Evolutionary conservation across 2,329 filamentous ascomycete genomes (phyloP).

Genomic region (Cryphonectria naterciae): DNA sequence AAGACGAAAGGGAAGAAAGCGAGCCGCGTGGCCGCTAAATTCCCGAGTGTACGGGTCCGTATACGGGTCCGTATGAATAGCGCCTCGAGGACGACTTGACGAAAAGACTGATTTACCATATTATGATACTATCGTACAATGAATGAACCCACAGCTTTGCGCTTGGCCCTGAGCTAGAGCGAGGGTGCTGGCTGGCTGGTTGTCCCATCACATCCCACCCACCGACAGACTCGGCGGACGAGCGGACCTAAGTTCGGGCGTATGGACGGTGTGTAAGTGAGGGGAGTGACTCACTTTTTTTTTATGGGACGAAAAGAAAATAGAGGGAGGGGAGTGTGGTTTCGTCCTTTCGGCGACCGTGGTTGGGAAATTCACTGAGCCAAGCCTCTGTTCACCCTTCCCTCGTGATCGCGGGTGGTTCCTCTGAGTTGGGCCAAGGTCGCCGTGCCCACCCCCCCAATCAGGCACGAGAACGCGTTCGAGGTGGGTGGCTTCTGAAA

Average conservation of each 20-base stretch:
- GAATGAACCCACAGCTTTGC: not conserved
- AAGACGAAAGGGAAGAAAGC: not conserved
- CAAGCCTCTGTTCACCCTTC: not conserved
- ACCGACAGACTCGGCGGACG: not conserved
- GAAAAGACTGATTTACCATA: not conserved
- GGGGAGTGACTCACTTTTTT: constrained; percentile 3
- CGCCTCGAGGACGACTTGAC: not conserved
- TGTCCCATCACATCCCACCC: not conserved
- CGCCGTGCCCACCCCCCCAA: not conserved
- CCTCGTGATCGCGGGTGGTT: constrained; percentile 16
- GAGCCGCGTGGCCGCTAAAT: not conserved
- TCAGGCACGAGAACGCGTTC: not conserved
- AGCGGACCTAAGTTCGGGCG: constrained; percentile 3
- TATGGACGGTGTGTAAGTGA: not conserved
- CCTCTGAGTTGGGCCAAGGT: constrained; percentile 2
- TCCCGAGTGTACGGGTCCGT: not conserved
- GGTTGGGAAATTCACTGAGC: not conserved
- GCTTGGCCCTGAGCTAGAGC: too few relatives aligned
- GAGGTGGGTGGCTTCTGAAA: constrained; percentile 10
- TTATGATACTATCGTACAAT: not conserved
- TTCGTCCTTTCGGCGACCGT: not conserved
- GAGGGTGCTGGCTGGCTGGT: not conserved
- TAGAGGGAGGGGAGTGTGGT: not conserved
- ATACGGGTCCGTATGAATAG: not conserved
- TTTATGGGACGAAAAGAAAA: not conserved